Evolutionary conservation across 2,329 filamentous ascomycete genomes (phyloP).

Genomic region (Fusarium musae): DNA sequence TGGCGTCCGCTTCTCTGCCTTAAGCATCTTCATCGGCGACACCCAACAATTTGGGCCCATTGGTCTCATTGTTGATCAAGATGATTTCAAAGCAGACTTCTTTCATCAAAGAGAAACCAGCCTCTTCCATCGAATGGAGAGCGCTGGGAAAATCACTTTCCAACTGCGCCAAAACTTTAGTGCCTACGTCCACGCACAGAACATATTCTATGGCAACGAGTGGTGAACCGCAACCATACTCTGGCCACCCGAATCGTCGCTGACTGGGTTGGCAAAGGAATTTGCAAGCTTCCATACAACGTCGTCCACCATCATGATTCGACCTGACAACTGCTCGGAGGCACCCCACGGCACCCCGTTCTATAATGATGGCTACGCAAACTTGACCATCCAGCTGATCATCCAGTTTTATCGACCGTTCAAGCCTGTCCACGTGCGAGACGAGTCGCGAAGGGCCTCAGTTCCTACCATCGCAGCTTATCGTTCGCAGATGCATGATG

Average conservation of each 20-base stretch:
- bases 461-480: not conserved
- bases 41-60: not conserved
- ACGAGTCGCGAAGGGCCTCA: not conserved
- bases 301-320: not conserved
- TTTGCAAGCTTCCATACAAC: not conserved
- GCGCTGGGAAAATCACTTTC: not conserved
- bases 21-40: not conserved
- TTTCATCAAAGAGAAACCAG: not conserved
- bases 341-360: not conserved
- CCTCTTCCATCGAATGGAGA: not conserved
- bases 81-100: not conserved
- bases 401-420: not conserved
- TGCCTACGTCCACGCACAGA: not conserved
- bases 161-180: not conserved
- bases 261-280: not conserved
- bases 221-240: not conserved
- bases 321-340: not conserved
- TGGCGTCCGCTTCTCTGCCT: too few species aligned
- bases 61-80: not conserved
- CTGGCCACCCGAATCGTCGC: not conserved
- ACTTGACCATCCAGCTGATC: not conserved
- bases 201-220: not conserved
- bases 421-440: not conserved
- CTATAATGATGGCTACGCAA: not conserved
- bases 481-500: not conserved